A percentile compares a stretch with the other conserved stretches of the same genome.
phyloP scores from a whole-genome alignment of 805 yeast species.

The Kluyveromyces siamensis region DNA sequence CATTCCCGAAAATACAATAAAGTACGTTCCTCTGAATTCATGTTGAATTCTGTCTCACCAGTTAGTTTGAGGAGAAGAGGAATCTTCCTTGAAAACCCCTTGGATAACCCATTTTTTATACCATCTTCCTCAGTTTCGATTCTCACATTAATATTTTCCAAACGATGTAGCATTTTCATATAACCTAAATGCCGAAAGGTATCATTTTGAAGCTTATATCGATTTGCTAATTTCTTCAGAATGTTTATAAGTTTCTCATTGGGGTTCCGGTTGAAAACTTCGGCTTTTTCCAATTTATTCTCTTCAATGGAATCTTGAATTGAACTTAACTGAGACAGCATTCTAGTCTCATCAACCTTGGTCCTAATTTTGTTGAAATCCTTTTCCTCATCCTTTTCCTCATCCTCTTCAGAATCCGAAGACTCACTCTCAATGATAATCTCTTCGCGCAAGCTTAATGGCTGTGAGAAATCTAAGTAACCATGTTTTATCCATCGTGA shows the following conservation, averaged over 20 bases:
- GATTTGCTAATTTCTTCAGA: constrained; percentile 13
- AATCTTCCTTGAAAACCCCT: constrained; percentile 26
- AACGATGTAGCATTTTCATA: constrained; percentile 17
- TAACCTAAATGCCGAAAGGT: constrained; percentile 22
- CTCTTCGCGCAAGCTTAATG: constrained; percentile 1
- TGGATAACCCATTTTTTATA: constrained; percentile 9
- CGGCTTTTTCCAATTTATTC: background rate
- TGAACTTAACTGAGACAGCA: no score
- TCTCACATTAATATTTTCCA: constrained; percentile 12
- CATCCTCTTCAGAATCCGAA: background rate
- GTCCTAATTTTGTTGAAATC: no score
- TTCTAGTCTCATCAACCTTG: no score
- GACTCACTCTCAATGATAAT: constrained; percentile 2
- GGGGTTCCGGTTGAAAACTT: background rate
- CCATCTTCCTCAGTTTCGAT: constrained; percentile 24
- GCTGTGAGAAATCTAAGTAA: background rate
- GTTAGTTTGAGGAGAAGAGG: constrained; percentile 20
- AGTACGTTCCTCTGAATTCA: constrained; percentile 8
- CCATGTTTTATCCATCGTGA: constrained; percentile 13
- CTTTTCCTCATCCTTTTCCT: background rate
- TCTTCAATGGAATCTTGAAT: no score
- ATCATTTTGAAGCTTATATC: constrained; percentile 22
- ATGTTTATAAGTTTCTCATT: constrained; percentile 14
- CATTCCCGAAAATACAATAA: constrained; percentile 22
- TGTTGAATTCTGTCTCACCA: constrained; percentile 14